Conservation (phyloP, 768 basidiomycete species). For the Russula sp. region DNA sequence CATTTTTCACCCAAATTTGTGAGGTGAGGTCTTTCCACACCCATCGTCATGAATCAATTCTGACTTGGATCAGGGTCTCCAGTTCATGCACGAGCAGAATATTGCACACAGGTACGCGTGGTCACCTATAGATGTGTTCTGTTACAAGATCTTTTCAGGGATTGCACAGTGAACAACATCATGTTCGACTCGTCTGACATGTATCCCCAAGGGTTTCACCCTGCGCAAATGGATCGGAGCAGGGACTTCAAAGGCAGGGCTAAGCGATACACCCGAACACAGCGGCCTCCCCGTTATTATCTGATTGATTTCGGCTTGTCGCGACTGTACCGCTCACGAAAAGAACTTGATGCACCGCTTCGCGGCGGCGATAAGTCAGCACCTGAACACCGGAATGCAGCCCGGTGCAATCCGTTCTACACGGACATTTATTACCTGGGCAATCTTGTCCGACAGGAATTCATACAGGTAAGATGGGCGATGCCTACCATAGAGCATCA, state of each 20-base stretch:
- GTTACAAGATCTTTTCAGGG: background rate
- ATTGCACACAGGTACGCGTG: conserved; percentile 31
- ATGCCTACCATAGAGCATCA: background rate
- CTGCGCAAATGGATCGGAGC: conserved; percentile 7
- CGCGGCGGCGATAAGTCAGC: conserved; percentile 33
- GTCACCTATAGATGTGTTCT: background rate
- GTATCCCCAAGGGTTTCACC: conserved; percentile 24
- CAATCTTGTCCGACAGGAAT: conserved; percentile 29
- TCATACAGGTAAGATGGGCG: conserved; percentile 27
- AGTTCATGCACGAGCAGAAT: conserved; percentile 31
- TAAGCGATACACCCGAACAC: conserved; percentile 32
- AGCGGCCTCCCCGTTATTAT: conserved; percentile 33
- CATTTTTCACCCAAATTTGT: conserved; percentile 32
- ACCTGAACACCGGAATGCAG: conserved; percentile 30
- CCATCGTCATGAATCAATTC: background rate
- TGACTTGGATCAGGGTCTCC: conserved; percentile 29
- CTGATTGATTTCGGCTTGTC: conserved; percentile 38
- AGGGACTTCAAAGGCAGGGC: conserved; percentile 18
- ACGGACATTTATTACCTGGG: conserved; percentile 35
- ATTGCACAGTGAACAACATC: conserved; percentile 22
- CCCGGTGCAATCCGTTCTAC: conserved; percentile 31
- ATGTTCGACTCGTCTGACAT: conserved; percentile 24
- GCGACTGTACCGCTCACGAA: conserved; percentile 26
- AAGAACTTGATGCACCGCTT: conserved; percentile 29
- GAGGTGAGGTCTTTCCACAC: conserved; percentile 26